phyloP scores from a whole-genome alignment of 73 alveolate genomes.

The Paramecium pentaurelia region DNA sequence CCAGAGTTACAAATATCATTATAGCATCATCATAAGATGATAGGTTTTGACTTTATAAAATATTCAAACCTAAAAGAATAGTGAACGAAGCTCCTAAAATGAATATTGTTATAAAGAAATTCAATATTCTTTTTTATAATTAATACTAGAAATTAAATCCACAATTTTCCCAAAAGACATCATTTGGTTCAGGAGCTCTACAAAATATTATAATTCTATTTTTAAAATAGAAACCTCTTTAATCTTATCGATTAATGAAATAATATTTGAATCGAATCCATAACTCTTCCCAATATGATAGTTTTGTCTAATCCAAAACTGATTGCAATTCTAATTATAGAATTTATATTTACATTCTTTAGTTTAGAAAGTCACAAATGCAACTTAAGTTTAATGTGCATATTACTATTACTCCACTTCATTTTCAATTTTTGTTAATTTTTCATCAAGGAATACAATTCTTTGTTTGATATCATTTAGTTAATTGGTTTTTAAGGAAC shows the following conservation, averaged over 20 bases:
- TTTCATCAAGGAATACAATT: not conserved
- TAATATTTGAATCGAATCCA: not conserved
- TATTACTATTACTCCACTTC: not conserved
- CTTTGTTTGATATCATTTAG: not conserved
- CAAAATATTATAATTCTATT: not conserved
- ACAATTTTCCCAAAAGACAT: conserved; percentile 44
- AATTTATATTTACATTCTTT: not conserved
- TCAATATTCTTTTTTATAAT: not conserved
- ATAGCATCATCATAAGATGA: not conserved
- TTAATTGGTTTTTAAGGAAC: not conserved
- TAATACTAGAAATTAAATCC: not conserved
- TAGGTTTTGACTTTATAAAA: not conserved
- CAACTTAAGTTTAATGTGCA: not conserved
- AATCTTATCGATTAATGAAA: not conserved
- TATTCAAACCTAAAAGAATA: not conserved
- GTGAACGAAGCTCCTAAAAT: not conserved
- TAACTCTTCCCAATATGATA: not conserved
- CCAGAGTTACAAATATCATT: not conserved
- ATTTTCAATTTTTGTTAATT: not conserved
- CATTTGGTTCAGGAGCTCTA: conserved; percentile 37
- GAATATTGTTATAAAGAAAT: not conserved
- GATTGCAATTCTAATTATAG: not conserved
- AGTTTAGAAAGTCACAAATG: conserved; percentile 34
- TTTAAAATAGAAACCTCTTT: not conserved
- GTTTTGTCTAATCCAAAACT: not conserved